Evolutionary conservation across 106 monocot genomes (phyloP).

Genomic region (Apostasia shenzhenica): DNA sequence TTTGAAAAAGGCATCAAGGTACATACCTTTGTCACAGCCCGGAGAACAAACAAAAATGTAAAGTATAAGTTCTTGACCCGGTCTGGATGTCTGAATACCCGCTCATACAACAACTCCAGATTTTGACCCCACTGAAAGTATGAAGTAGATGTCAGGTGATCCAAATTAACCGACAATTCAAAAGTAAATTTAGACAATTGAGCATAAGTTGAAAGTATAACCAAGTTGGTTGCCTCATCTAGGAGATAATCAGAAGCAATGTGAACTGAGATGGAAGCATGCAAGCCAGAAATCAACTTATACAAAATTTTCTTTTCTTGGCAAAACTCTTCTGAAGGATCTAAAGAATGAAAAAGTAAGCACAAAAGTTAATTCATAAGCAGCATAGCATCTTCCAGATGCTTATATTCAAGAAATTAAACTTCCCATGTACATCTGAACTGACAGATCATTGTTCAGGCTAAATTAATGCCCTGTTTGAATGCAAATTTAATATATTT

Average conservation of each 20-base stretch:
- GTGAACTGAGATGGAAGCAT: conserved; percentile 78
- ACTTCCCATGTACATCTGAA: too few relatives aligned
- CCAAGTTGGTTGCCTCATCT: conserved; percentile 61
- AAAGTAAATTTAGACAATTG: neutral
- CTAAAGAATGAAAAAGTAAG: conserved; percentile 26
- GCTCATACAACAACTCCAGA: conserved; percentile 75
- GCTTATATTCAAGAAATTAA: too few relatives aligned
- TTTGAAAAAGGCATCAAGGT: neutral
- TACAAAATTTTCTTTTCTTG: conserved; percentile 54
- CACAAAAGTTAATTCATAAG: neutral
- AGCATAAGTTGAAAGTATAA: conserved; percentile 8
- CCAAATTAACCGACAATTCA: neutral
- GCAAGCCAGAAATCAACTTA: conserved; percentile 74
- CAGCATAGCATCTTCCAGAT: too few relatives aligned
- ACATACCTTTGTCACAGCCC: conserved; percentile 84
- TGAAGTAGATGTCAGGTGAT: conserved; percentile 2
- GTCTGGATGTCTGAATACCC: conserved; percentile 77
- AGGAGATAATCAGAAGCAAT: conserved; percentile 91
- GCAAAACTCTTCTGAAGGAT: conserved; percentile 74
- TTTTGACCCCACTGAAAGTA: conserved; percentile 86
- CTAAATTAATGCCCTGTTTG: too few relatives aligned
- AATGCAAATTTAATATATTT: too few relatives aligned
- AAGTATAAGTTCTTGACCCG: conserved; percentile 89
- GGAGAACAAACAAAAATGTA: conserved; percentile 92
- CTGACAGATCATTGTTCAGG: too few relatives aligned